These are phyloP conservation scores for Rhodotorula sp. DNA, from an alignment of 1,284 basidiomycete genomes.

Conservation along the genomic window DNA sequence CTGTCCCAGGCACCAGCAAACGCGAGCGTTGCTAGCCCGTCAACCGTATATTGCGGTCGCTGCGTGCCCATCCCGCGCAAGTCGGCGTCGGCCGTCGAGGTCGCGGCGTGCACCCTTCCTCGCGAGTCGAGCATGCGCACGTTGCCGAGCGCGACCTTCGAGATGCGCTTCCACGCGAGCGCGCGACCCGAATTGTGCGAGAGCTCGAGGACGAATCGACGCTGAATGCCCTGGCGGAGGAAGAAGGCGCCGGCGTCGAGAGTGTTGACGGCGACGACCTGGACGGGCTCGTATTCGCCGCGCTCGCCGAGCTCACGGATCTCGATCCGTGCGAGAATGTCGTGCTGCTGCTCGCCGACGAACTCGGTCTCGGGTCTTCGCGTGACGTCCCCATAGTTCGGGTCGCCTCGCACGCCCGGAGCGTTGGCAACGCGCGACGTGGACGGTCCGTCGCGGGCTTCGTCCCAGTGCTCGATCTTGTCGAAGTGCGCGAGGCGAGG, in stretches of 20 bases:
- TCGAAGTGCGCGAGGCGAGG: slow-evolving; percentile 78
- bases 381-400: slow-evolving; percentile 57
- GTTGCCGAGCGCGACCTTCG: slow-evolving; percentile 74
- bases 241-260: slow-evolving; percentile 82
- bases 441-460: slow-evolving; percentile 65
- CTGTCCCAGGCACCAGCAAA: slow-evolving; percentile 88
- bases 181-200: slow-evolving; percentile 86
- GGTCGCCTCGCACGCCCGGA: slow-evolving; percentile 34
- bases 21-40: slow-evolving; percentile 72
- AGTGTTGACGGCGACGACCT: slow-evolving; percentile 73
- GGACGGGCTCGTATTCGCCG: slow-evolving; percentile 80
- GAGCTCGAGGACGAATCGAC: slow-evolving; percentile 73
- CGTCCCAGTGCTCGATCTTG: slow-evolving; percentile 86
- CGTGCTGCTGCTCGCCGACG: slow-evolving; percentile 82
- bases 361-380: slow-evolving; percentile 89
- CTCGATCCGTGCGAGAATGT: slow-evolving; percentile 81
- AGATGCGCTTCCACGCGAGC: slow-evolving; percentile 79
- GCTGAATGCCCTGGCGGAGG: slow-evolving; percentile 89
- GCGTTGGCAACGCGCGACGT: slow-evolving; percentile 52
- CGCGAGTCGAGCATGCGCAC: slow-evolving; percentile 81
- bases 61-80: slow-evolving; percentile 58
- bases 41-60: slow-evolving; percentile 54
- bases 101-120: slow-evolving; percentile 74
- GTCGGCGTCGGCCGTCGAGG: slow-evolving; percentile 67
- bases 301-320: slow-evolving; percentile 82